A percentile compares a stretch with the other conserved stretches of the same genome.
Evolutionary conservation across 2,329 filamentous ascomycete genomes (phyloP).

Genomic region (Emergomyces pasteurianus): DNA sequence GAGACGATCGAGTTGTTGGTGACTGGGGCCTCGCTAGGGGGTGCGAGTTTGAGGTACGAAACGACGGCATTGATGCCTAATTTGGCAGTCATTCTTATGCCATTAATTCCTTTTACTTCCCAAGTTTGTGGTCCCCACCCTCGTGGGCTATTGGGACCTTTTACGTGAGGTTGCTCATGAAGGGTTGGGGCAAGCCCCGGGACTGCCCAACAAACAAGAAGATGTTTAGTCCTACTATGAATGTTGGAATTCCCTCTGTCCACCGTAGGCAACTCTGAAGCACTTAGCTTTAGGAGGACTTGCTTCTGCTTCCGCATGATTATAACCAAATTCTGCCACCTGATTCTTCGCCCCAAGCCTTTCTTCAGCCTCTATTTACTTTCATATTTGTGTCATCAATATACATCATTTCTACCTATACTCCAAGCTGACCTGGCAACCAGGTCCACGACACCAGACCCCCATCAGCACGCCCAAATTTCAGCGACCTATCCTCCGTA

Average conservation of each 20-base stretch:
- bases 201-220: neutral
- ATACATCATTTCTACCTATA: neutral
- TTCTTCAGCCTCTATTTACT: too few species aligned
- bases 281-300: too few species aligned
- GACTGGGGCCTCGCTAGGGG: constrained; percentile 31
- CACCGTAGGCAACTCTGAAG: neutral
- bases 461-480: constrained; percentile 61
- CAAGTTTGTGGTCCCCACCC: neutral
- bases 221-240: neutral
- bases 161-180: neutral
- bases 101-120: neutral
- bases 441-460: constrained; percentile 75
- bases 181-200: neutral
- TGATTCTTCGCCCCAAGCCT: neutral
- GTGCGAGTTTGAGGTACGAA: constrained; percentile 32
- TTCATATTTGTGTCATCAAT: neutral
- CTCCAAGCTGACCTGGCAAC: constrained; percentile 4
- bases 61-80: neutral
- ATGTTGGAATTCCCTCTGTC: neutral
- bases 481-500: constrained; percentile 66
- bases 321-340: neutral
- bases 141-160: neutral
- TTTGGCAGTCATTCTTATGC: neutral
- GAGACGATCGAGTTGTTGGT: constrained; percentile 60
- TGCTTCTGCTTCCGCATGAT: neutral